These are phyloP conservation scores for Waltergamsia citrina DNA, from an alignment of 2,329 filamentous ascomycete genomes.

Conservation along the genomic window DNA sequence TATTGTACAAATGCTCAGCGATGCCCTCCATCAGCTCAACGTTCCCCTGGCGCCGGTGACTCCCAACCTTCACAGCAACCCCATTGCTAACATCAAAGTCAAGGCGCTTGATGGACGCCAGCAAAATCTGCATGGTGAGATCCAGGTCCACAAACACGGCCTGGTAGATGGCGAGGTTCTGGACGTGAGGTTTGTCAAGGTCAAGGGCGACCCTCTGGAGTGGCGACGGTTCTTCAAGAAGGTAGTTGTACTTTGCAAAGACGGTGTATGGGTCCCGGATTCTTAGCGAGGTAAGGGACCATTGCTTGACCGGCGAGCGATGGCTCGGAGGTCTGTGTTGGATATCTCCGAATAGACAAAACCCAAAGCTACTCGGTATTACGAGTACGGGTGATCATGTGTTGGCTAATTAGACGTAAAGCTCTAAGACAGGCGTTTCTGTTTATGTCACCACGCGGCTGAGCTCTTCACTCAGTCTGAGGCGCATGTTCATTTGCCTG, in stretches of 20 bases:
- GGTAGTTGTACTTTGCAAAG: conserved; percentile 78
- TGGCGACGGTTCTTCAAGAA: conserved; percentile 98
- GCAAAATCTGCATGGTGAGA: conserved; percentile 65
- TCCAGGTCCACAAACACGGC: conserved; percentile 58
- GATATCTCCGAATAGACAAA: background rate
- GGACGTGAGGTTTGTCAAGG: conserved; percentile 86
- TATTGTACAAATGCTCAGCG: conserved; percentile 69
- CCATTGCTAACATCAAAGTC: conserved; percentile 58
- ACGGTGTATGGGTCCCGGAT: conserved; percentile 58
- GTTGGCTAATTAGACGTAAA: too few species aligned
- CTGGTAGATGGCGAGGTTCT: conserved; percentile 55
- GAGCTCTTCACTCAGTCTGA: conserved; percentile 14
- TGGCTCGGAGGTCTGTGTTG: background rate
- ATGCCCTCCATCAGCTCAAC: conserved; percentile 77
- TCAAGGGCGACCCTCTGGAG: conserved; percentile 91
- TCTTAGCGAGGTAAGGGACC: conserved; percentile 18
- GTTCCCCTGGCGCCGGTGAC: conserved; percentile 55
- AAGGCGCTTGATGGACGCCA: conserved; percentile 63
- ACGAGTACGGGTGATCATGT: conserved; percentile 1
- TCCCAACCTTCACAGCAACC: conserved; percentile 41
- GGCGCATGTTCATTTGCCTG: conserved; percentile 19
- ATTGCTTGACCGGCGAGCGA: conserved; percentile 4
- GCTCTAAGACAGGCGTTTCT: too few species aligned
- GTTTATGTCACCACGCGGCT: too few species aligned
- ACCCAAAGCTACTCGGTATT: too few species aligned